A percentile compares a stretch with the other conserved stretches of the same genome.
phyloP scores from a whole-genome alignment of 164 flowering plant species.

The Sedum album region DNA sequence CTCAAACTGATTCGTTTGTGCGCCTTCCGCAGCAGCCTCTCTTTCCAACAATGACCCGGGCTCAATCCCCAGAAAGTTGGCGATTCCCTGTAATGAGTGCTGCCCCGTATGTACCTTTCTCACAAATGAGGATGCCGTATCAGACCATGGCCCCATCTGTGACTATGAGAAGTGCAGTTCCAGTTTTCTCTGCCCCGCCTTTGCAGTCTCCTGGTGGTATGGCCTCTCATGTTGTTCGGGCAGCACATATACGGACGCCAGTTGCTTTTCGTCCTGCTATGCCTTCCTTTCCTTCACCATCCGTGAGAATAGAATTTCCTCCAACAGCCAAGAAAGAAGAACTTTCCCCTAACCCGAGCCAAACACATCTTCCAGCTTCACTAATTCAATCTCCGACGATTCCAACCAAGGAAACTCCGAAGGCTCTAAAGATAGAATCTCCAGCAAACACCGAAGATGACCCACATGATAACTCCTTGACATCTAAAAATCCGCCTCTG shows the following conservation, averaged over 20 bases:
- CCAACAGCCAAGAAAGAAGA: neutral
- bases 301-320: neutral
- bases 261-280: neutral
- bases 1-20: neutral
- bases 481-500: neutral
- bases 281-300: neutral
- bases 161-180: slow-evolving; percentile 15
- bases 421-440: neutral
- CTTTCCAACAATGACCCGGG: neutral
- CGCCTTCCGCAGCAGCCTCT: neutral
- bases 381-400: neutral
- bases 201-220: neutral
- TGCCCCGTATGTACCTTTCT: slow-evolving; percentile 7
- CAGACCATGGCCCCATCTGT: slow-evolving; percentile 16
- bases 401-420: neutral
- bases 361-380: neutral
- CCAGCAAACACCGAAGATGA: neutral
- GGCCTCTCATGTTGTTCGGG: neutral
- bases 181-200: slow-evolving; percentile 17
- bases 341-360: neutral
- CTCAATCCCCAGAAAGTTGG: slow-evolving; percentile 9
- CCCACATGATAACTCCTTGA: neutral
- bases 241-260: neutral
- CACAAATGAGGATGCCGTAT: slow-evolving; percentile 7
- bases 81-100: neutral